phyloP scores from a whole-genome alignment of 495 filamentous ascomycete species.

The Neurospora sp. region DNA sequence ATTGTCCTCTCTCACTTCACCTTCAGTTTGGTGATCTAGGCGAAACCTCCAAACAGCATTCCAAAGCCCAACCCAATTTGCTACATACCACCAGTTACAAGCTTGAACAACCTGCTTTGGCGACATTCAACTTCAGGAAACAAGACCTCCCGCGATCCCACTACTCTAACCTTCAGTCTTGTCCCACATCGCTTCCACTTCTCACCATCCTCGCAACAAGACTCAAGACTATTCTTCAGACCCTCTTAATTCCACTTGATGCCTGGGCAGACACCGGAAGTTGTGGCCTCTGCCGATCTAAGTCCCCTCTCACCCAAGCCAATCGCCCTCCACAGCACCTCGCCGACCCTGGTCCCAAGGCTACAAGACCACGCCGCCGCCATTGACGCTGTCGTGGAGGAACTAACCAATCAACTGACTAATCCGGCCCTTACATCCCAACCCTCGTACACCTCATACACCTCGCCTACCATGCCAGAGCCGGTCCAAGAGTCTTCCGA shows the following conservation, averaged over 20 bases:
- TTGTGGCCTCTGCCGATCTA: conserved; percentile 29
- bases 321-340: conserved; percentile 20
- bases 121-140: not conserved
- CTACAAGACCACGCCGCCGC: conserved; percentile 28
- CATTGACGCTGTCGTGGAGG: conserved; percentile 4
- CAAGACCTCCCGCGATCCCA: not conserved
- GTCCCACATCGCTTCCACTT: not conserved
- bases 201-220: not conserved
- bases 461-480: conserved; percentile 14
- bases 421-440: not conserved
- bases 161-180: not conserved
- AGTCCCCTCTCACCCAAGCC: conserved; percentile 21
- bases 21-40: not conserved
- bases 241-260: conserved; percentile 14
- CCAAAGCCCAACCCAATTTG: not conserved
- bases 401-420: not conserved
- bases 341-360: conserved; percentile 25
- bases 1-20: not conserved
- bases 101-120: not conserved
- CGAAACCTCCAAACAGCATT: not conserved
- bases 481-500: conserved; percentile 4
- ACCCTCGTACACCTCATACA: not conserved
- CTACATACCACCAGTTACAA: not conserved
- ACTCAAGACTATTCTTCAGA: not conserved
- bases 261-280: conserved; percentile 23